Evolutionary conservation across 805 yeast genomes (phyloP), one percentile per base, ranked within the genome.

Genomic region (Candida manassasensis): DNA sequence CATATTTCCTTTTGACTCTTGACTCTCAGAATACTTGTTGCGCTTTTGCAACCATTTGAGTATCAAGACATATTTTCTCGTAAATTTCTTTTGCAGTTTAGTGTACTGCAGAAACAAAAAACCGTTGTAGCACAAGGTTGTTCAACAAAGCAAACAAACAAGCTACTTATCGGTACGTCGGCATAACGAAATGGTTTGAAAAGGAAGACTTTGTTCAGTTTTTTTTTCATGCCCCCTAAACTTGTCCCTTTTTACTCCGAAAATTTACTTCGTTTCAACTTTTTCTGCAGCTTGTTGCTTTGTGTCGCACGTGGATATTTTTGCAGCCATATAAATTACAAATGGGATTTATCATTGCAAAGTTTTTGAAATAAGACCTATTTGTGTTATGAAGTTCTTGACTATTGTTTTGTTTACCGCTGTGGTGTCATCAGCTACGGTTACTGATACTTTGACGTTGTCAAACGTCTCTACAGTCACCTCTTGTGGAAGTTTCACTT

Each of bases 241-340:
- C 7, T 19, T 7, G 22, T 10, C 10, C 22, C 22, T 19, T 7
- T 19, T 19, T 7, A 7, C 10, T 21, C 10, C 7, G 10, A 21
- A 21, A 21, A 21, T 7, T 21, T 21, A 21, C 9, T 10, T n/a
- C n/a, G n/a, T n/a, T n/a, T n/a, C n/a, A n/a, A 21, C 22, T 8
- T 8, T 21, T 21, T 21, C 10, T 21, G 22, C 10, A 21, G 9
- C 27, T 24, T 24, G 7, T 11, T 14, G 7, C 12, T 11, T 8
- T 6, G 9, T 27, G 29, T 15, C 29, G 22, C 32, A 29, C 32
- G 32, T 29, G 32, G 32, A 29, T 29, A 26, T 26, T 26, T 29
- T 29, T 29, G 22, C 32, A 29, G 6, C 32, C 21, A 29, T 18
- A 15, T 15, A 29, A 29, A 16, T 8, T 12, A 8, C 10, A 7